Evolutionary conservation across 1,284 basidiomycete genomes (phyloP).

Genomic region (Ustilago trichophora): DNA sequence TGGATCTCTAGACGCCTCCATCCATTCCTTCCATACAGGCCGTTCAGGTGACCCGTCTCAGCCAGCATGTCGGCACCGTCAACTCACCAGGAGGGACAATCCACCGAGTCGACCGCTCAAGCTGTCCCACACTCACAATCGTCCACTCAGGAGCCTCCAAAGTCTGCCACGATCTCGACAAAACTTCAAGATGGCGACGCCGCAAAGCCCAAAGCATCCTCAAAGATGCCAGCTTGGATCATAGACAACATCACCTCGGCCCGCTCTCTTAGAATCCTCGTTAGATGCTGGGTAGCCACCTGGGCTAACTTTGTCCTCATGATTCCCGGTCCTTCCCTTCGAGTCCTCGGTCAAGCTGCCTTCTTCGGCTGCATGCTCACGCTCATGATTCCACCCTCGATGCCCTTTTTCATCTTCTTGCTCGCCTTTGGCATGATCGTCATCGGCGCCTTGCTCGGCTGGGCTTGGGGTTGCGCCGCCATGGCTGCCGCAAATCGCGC

Average conservation of each 20-base stretch:
- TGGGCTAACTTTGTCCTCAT: constrained; percentile 61
- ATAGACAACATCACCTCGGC: constrained; percentile 34
- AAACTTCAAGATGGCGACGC: background rate
- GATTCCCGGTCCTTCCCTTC: constrained; percentile 50
- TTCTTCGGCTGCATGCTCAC: constrained; percentile 60
- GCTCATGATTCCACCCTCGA: constrained; percentile 61
- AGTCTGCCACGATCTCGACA: background rate
- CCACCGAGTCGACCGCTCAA: background rate
- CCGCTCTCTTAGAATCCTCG: constrained; percentile 36
- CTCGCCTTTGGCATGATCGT: constrained; percentile 71
- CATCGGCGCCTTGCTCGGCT: constrained; percentile 75
- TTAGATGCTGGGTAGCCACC: constrained; percentile 61
- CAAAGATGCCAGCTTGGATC: constrained; percentile 47
- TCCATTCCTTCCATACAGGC: too few relatives aligned
- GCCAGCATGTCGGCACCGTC: constrained; percentile 7
- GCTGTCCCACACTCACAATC: background rate
- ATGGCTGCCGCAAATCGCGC: constrained; percentile 76
- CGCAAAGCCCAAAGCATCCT: background rate
- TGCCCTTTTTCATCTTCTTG: constrained; percentile 58
- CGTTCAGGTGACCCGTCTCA: too few relatives aligned
- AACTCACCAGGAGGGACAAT: background rate
- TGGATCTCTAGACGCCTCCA: too few relatives aligned
- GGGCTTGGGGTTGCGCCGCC: constrained; percentile 78
- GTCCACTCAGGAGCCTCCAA: background rate
- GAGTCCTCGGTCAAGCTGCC: constrained; percentile 59